These are phyloP conservation scores for Gentiana straminea DNA, from an alignment of 257 asterid species.

Conservation along the genomic window DNA sequence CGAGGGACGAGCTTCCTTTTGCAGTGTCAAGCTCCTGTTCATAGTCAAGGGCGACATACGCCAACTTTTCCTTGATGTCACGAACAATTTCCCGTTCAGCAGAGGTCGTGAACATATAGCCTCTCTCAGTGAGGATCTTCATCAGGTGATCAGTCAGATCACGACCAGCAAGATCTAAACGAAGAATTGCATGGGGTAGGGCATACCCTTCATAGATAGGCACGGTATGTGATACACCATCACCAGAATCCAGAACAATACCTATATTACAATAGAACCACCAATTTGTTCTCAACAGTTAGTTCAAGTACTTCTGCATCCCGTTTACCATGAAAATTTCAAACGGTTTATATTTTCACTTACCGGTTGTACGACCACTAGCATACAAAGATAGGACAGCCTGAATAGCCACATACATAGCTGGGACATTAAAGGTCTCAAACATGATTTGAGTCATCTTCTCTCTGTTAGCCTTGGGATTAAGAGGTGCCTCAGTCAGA, in stretches of 20 bases:
- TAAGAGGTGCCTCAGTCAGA: constrained; percentile 20
- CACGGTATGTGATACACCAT: constrained; percentile 26
- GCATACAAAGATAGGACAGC: constrained; percentile 38
- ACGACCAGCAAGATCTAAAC: no score
- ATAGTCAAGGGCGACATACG: neutral
- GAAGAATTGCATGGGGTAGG: no score
- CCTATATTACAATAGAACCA: constrained; percentile 3
- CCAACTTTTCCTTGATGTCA: no score
- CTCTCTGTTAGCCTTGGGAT: no score
- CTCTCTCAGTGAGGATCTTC: no score
- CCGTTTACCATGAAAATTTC: no score
- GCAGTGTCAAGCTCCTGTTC: constrained; percentile 27
- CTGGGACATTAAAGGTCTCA: constrained; percentile 49
- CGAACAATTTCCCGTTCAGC: no score
- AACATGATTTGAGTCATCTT: constrained; percentile 1
- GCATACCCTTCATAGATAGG: constrained; percentile 24
- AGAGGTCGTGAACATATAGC: no score
- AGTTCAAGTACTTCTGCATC: no score
- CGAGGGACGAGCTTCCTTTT: constrained; percentile 24
- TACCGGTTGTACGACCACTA: constrained; percentile 39
- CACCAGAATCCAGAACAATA: constrained; percentile 23
- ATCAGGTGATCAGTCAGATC: no score
- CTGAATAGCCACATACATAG: constrained; percentile 59
- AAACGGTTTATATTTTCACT: neutral
- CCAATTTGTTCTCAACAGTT: neutral